A percentile compares a stretch with the other conserved stretches of the same genome.
Evolutionary conservation across 495 filamentous ascomycete genomes (phyloP).

Genomic region (Penicillium cinerascens): DNA sequence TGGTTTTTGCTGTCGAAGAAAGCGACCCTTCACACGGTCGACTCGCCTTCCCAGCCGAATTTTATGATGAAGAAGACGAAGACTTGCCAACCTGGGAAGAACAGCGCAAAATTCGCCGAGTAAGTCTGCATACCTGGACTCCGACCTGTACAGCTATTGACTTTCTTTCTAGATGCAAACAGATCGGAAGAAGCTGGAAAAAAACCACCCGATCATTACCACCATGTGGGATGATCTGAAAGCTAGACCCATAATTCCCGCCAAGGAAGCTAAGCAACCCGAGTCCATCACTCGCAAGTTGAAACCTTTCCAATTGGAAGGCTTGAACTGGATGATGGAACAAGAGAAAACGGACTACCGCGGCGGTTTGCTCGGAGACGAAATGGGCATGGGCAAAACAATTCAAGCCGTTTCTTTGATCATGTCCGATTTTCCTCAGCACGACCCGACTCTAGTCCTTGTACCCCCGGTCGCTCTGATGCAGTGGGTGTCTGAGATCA

Average conservation of each 20-base stretch:
- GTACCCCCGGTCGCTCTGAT: constrained; percentile 93
- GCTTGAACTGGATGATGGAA: constrained; percentile 85
- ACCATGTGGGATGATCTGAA: constrained; percentile 83
- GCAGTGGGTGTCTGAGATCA: constrained; percentile 95
- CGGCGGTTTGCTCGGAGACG: constrained; percentile 88
- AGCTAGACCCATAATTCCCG: constrained; percentile 60
- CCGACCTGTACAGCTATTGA: neutral
- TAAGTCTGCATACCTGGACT: constrained; percentile 18
- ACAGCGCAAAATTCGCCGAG: constrained; percentile 24
- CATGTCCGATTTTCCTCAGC: constrained; percentile 92
- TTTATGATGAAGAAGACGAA: constrained; percentile 4
- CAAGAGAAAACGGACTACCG: constrained; percentile 84
- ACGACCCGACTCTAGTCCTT: constrained; percentile 78
- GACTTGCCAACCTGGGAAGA: constrained; percentile 13
- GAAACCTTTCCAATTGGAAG: constrained; percentile 90
- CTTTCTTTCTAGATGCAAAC: constrained; percentile 26
- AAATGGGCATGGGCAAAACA: constrained; percentile 98
- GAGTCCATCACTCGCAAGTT: constrained; percentile 71
- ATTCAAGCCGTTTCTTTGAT: constrained; percentile 95
- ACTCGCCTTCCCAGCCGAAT: neutral
- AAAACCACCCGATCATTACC: constrained; percentile 68
- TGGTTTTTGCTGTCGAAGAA: neutral
- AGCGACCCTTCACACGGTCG: neutral
- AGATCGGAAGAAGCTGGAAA: constrained; percentile 65
- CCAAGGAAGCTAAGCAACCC: constrained; percentile 70